These are phyloP conservation scores for Boletus subluridellus DNA, from an alignment of 1,284 basidiomycete species.

Conservation along the genomic window DNA sequence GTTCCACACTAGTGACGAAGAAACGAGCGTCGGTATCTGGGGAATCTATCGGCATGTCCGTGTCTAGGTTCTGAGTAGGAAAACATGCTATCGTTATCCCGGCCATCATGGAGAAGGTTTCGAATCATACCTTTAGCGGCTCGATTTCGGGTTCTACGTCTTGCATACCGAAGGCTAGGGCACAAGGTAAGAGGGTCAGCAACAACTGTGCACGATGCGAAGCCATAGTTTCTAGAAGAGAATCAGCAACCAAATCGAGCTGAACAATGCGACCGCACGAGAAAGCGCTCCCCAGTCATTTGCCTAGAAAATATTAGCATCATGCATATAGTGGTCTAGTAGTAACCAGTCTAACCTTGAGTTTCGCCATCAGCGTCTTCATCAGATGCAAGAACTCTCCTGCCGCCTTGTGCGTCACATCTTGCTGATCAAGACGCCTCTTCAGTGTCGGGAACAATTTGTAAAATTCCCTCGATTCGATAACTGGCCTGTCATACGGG, in stretches of 20 bases:
- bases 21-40: constrained; percentile 39
- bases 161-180: constrained; percentile 44
- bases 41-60: constrained; percentile 37
- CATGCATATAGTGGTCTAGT: too few relatives aligned
- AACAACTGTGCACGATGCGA: constrained; percentile 50
- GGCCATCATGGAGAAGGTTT: not conserved
- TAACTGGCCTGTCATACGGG: constrained; percentile 46
- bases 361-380: constrained; percentile 63
- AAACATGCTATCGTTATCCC: not conserved
- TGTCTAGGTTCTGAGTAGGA: constrained; percentile 47
- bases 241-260: not conserved
- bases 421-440: constrained; percentile 45
- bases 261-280: constrained; percentile 37
- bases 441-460: constrained; percentile 48
- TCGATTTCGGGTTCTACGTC: constrained; percentile 46
- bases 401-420: constrained; percentile 46
- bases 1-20: constrained; percentile 31
- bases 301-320: constrained; percentile 35
- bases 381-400: constrained; percentile 55
- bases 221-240: constrained; percentile 49
- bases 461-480: constrained; percentile 58
- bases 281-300: constrained; percentile 64
- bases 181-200: constrained; percentile 40
- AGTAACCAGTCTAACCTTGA: constrained; percentile 43
- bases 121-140: constrained; percentile 43